Evolutionary conservation across 192 early-diverging fungal species (phyloP).

Genomic region (Globomyces pollinis-pini): DNA sequence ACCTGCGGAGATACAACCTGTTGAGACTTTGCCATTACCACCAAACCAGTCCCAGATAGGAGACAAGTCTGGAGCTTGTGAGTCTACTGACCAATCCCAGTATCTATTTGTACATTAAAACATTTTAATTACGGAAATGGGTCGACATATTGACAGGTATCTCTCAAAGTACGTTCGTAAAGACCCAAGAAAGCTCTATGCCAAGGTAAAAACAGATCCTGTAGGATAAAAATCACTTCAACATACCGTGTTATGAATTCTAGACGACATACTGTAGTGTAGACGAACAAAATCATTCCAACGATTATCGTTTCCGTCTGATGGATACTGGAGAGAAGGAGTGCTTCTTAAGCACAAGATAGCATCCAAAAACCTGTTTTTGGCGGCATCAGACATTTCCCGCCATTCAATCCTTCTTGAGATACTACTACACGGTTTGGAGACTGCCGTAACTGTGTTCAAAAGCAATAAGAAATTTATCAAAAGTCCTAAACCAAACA

Average conservation of each 20-base stretch:
- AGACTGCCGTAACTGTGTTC: too few relatives aligned
- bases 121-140: slow-evolving; percentile 24
- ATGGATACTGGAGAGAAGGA: neutral
- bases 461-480: too few relatives aligned
- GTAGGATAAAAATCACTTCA: too few relatives aligned
- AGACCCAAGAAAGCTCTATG: slow-evolving; percentile 22
- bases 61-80: slow-evolving; percentile 31
- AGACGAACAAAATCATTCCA: slow-evolving; percentile 1
- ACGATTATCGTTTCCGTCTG: neutral
- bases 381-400: neutral
- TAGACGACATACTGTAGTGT: neutral
- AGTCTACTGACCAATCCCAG: slow-evolving; percentile 54
- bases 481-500: too few relatives aligned
- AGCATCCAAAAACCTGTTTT: neutral
- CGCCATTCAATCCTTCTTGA: slow-evolving; percentile 6
- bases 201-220: slow-evolving; percentile 34
- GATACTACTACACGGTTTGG: too few relatives aligned
- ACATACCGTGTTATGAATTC: slow-evolving; percentile 18
- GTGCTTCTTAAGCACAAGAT: neutral
- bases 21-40: neutral
- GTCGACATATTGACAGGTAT: slow-evolving; percentile 12
- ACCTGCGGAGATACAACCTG: neutral
- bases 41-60: neutral
- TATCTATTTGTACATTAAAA: neutral
- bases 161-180: slow-evolving; percentile 14